These are phyloP conservation scores for Kokia cookei DNA, from an alignment of 441 rosid genomes.

Conservation along the genomic window DNA sequence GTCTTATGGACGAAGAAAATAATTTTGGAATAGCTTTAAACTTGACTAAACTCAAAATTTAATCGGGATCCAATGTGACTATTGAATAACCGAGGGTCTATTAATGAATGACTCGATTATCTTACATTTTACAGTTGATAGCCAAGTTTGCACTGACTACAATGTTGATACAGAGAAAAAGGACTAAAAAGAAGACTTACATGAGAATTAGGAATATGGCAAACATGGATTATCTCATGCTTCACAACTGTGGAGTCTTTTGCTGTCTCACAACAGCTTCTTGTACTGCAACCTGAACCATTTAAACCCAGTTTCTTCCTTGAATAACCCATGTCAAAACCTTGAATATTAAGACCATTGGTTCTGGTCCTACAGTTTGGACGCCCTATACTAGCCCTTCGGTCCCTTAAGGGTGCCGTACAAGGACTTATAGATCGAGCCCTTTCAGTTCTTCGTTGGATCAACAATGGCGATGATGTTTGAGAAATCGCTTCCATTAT, in stretches of 20 bases:
- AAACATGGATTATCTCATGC: slow-evolving; percentile 26
- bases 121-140: not conserved
- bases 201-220: slow-evolving; percentile 7
- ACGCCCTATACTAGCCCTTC: not conserved
- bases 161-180: not conserved
- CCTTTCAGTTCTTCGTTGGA: slow-evolving; percentile 14
- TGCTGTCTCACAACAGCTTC: slow-evolving; percentile 42
- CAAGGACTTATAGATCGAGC: slow-evolving; percentile 18
- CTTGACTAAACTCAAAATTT: too few relatives aligned
- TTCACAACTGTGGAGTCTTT: slow-evolving; percentile 21
- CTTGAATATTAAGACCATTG: slow-evolving; percentile 14
- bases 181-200: slow-evolving; percentile 17
- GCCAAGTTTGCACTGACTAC: not conserved
- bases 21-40: too few relatives aligned
- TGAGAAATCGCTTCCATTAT: slow-evolving; percentile 39
- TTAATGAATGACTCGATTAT: not conserved
- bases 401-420: not conserved
- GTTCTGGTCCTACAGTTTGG: slow-evolving; percentile 4
- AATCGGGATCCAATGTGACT: too few relatives aligned
- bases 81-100: too few relatives aligned
- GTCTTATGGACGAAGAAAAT: too few relatives aligned
- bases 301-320: not conserved
- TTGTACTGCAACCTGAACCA: slow-evolving; percentile 26
- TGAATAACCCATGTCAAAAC: slow-evolving; percentile 8
- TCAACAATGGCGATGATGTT: slow-evolving; percentile 16